Conservation (phyloP, 2,329 filamentous ascomycete species). For the Cercospora beticola region DNA sequence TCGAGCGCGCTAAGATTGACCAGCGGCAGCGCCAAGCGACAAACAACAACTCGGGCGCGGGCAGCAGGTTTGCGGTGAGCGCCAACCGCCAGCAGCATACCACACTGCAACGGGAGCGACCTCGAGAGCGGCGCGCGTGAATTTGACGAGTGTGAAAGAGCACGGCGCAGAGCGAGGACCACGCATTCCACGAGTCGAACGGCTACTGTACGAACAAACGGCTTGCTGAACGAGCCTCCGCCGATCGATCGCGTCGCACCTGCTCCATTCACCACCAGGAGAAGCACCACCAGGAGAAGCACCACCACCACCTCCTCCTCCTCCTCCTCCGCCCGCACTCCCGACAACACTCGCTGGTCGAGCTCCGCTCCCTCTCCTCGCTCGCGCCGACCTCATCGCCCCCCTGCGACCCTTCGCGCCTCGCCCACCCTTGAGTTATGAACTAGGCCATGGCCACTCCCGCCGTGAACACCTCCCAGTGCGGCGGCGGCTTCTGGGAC, state of each 20-base stretch:
- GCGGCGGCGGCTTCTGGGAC: constrained; percentile 6
- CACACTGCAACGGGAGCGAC: background rate
- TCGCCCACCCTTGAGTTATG: background rate
- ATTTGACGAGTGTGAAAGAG: background rate
- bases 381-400: background rate
- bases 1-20: constrained; percentile 7
- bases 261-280: background rate
- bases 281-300: background rate
- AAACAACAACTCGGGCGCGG: background rate
- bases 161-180: background rate
- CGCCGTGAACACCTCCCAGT: constrained; percentile 5
- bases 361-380: background rate
- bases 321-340: background rate
- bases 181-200: background rate
- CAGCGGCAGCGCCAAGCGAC: background rate
- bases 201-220: background rate
- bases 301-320: background rate
- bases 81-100: background rate
- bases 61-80: constrained; percentile 4
- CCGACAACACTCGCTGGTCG: background rate
- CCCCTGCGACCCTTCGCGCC: background rate
- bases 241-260: background rate
- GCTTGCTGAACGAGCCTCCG: background rate
- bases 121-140: background rate
- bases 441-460: background rate